Conservation (phyloP, 257 asterid genomes). For the Solanum paucissectum region DNA sequence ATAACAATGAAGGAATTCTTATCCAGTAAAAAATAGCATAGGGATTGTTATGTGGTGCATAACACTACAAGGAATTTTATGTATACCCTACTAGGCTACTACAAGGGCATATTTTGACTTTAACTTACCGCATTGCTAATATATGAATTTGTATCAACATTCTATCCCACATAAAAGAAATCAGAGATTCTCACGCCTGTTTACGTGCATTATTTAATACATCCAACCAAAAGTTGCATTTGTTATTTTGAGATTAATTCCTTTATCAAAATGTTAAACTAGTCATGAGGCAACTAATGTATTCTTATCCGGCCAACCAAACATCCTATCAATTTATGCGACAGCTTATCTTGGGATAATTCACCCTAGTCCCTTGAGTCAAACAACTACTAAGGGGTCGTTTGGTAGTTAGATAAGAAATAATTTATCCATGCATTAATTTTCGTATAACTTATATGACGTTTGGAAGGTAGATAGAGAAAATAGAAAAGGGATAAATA, state of each 20-base stretch:
- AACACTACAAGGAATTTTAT: background rate
- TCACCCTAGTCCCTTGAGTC: background rate
- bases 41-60: background rate
- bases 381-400: background rate
- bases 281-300: background rate
- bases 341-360: background rate
- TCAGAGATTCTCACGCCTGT: too few species aligned
- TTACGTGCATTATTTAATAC: background rate
- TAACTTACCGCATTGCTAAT: background rate
- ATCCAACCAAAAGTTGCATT: background rate
- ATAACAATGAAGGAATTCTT: background rate
- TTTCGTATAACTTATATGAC: background rate
- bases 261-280: background rate
- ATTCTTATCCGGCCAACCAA: background rate
- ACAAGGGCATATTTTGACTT: background rate
- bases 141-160: background rate
- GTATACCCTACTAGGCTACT: background rate
- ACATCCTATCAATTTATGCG: background rate
- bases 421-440: too few species aligned
- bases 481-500: background rate
- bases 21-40: background rate
- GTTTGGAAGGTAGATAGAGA: background rate
- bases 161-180: background rate
- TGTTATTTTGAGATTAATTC: background rate
- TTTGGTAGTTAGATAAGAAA: background rate